These are phyloP conservation scores for Pseudophaeomoniella oleicola DNA, from an alignment of 2,329 filamentous ascomycete species.

Conservation along the genomic window DNA sequence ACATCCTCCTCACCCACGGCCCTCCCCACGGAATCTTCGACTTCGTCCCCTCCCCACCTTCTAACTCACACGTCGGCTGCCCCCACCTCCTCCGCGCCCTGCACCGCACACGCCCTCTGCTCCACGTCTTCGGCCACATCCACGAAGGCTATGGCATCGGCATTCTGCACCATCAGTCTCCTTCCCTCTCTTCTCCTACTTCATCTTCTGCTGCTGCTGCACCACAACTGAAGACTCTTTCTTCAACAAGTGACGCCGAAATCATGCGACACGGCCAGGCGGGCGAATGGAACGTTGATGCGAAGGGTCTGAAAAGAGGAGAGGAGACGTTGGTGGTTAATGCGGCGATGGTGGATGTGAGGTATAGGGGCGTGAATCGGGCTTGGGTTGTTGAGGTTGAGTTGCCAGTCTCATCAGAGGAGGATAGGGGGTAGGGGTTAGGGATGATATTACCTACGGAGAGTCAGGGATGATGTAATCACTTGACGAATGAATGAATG, in stretches of 20 bases:
- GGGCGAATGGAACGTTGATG: conserved; percentile 15
- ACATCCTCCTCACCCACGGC: conserved; percentile 48
- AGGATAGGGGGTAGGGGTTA: background rate
- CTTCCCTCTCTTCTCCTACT: background rate
- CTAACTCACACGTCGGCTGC: conserved; percentile 33
- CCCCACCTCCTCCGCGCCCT: conserved; percentile 37
- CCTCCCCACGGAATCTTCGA: conserved; percentile 40
- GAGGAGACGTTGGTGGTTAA: conserved; percentile 44
- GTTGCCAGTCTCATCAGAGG: conserved; percentile 13
- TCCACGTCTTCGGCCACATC: conserved; percentile 52
- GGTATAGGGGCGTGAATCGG: conserved; percentile 34
- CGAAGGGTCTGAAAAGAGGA: conserved; percentile 25
- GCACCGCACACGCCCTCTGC: conserved; percentile 31
- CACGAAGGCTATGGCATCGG: conserved; percentile 39
- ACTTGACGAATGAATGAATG: too few species aligned
- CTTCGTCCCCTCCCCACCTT: conserved; percentile 1
- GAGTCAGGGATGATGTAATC: too few species aligned
- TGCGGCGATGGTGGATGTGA: conserved; percentile 38
- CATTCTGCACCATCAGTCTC: conserved; percentile 12
- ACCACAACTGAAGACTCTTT: background rate
- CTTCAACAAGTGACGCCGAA: background rate
- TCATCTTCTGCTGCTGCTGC: conserved; percentile 6
- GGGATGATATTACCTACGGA: too few species aligned
- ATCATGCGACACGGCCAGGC: background rate
- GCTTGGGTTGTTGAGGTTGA: conserved; percentile 44